Conservation (phyloP, 1,284 basidiomycete genomes). For the Porodaedalea pini region DNA sequence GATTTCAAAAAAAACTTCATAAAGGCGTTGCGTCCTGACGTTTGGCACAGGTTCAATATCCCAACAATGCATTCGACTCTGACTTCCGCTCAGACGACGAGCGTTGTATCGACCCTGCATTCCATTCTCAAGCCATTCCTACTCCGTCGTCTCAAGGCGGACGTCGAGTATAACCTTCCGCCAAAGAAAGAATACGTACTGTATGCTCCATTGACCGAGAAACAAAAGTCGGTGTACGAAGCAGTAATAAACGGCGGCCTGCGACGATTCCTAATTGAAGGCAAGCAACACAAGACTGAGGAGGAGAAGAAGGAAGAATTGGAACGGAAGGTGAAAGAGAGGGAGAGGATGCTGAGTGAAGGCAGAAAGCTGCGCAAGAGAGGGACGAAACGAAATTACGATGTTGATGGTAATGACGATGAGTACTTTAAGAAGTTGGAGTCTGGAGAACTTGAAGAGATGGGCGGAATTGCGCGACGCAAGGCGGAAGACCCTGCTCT, state of each 20-base stretch:
- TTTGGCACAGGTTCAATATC: slow-evolving; percentile 61
- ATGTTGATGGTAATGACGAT: slow-evolving; percentile 61
- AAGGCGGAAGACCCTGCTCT: slow-evolving; percentile 9
- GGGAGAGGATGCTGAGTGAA: slow-evolving; percentile 29
- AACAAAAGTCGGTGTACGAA: slow-evolving; percentile 84
- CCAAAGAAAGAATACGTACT: slow-evolving; percentile 96
- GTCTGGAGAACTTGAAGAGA: slow-evolving; percentile 33
- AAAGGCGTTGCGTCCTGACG: neutral
- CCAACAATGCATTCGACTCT: slow-evolving; percentile 58
- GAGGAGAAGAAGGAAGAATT: slow-evolving; percentile 25
- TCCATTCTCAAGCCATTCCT: slow-evolving; percentile 93
- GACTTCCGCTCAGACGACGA: slow-evolving; percentile 54
- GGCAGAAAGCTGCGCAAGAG: slow-evolving; percentile 34
- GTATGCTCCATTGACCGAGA: slow-evolving; percentile 82
- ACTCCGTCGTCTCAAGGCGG: slow-evolving; percentile 86
- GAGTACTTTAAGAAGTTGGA: slow-evolving; percentile 68
- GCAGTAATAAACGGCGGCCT: slow-evolving; percentile 68
- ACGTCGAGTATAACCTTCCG: slow-evolving; percentile 82
- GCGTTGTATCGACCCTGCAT: slow-evolving; percentile 81
- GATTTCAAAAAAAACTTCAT: slow-evolving; percentile 9
- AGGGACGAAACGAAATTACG: slow-evolving; percentile 36
- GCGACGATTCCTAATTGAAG: slow-evolving; percentile 59
- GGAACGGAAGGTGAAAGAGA: slow-evolving; percentile 32
- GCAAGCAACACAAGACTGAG: slow-evolving; percentile 31
- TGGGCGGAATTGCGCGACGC: neutral